Base-by-base conservation (phyloP, 1,284 basidiomycete species). In the Microbotryomycetes sp. region DNA sequence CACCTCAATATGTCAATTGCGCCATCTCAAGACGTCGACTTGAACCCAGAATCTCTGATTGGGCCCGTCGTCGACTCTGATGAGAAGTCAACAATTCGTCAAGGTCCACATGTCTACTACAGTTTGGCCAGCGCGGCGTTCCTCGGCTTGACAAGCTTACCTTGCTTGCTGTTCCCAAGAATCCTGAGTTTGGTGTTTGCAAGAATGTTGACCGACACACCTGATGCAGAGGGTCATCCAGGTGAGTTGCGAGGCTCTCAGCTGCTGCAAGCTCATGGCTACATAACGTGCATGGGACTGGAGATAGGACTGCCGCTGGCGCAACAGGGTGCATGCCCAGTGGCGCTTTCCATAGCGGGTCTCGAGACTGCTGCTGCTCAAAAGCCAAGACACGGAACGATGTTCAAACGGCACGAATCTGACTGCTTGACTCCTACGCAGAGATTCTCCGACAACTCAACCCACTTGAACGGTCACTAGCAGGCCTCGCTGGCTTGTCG, bases 161-260 rank as follows among this genome's bases (percentile, higher is more conserved):
- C 36, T 9, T 42, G 36, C 36, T 19, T 65, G 16, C 29, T 52
- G 54, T 65, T 67, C 54, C 66, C 66, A 9, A 51, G 66, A 9
- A 25, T 67, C 30, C 56, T 64, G 16, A 56, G 58, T 6, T 54
- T 67, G 54, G 46, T 67, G 16, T 65, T 67, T 23, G 66, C 55
- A 19, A 32, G 52, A 3, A 56, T 65, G 15, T 50, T 67, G 14
- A 60, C 60, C 48, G 58, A 60, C 19, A 50, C 55, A 29, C 50
- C 54, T 47, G 56, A 63, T 15, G 58, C 58, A 14, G 54, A 54
- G 32, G 54, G 36, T 19, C 36, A 42, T 42, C 36, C 36, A 42
- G 36, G 36, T 19, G 19, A 19, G 36, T 19, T 42, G 36, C n/a
- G n/a, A n/a, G n/a, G n/a, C n/a, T n/a, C n/a, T n/a, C n/a, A n/a